phyloP scores from a whole-genome alignment of 179 eudicot species.

The Silene vulgaris region DNA sequence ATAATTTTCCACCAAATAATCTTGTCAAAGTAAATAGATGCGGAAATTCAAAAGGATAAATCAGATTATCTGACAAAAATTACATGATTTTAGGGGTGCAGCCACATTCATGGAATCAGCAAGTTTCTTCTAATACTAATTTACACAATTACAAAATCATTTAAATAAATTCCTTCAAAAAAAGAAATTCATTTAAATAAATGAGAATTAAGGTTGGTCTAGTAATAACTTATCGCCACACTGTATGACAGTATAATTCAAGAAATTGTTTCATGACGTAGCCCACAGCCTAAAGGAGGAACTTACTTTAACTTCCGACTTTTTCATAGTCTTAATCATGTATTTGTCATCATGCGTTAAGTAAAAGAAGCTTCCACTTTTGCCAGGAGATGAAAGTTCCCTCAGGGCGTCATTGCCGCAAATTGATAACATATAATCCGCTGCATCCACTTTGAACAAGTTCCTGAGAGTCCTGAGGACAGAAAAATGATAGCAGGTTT shows the following conservation, averaged over 20 bases:
- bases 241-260: too few relatives aligned
- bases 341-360: constrained; percentile 84
- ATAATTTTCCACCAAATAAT: too few relatives aligned
- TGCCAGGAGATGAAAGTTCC: constrained; percentile 96
- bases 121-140: too few relatives aligned
- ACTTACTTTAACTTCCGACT: constrained; percentile 88
- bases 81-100: background rate
- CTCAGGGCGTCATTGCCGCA: constrained; percentile 92
- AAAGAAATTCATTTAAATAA: too few relatives aligned
- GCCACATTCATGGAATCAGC: background rate
- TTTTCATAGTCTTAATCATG: constrained; percentile 94
- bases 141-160: too few relatives aligned
- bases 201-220: too few relatives aligned
- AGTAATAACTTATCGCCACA: too few relatives aligned
- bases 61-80: background rate
- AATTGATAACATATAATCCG: constrained; percentile 90
- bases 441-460: constrained; percentile 89
- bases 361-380: constrained; percentile 98
- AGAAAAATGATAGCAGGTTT: constrained; percentile 7
- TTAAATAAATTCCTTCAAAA: too few relatives aligned
- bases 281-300: constrained; percentile 1
- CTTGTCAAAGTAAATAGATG: background rate
- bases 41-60: background rate
- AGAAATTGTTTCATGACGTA: constrained; percentile 1
- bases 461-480: constrained; percentile 73